A percentile compares a stretch with the other conserved stretches of the same genome.
These are phyloP conservation scores for Blastobotrys muscicola DNA, from an alignment of 805 yeast genomes.

Conservation along the genomic window DNA sequence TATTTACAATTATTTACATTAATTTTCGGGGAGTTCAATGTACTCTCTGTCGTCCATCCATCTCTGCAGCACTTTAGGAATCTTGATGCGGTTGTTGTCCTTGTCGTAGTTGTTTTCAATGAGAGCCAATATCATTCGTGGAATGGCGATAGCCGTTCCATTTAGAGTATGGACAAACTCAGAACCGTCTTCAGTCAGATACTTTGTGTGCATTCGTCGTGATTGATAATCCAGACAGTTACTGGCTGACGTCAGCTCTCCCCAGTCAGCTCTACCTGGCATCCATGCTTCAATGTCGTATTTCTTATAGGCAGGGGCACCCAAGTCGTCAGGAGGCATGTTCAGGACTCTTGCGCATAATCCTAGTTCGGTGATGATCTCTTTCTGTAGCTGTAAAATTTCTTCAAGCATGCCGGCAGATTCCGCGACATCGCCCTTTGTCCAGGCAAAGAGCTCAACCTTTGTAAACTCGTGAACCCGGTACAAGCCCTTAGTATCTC, in stretches of 20 bases:
- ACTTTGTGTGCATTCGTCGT: slow-evolving; percentile 66
- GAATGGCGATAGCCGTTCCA: slow-evolving; percentile 95
- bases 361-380: slow-evolving; percentile 57
- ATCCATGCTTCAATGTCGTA: slow-evolving; percentile 95
- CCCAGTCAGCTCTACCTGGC: slow-evolving; percentile 94
- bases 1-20: no score
- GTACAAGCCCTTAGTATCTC: slow-evolving; percentile 83
- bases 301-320: slow-evolving; percentile 87
- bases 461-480: slow-evolving; percentile 95
- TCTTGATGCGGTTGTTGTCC: slow-evolving; percentile 38
- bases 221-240: slow-evolving; percentile 90
- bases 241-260: slow-evolving; percentile 85
- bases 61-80: slow-evolving; percentile 60
- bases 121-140: slow-evolving; percentile 35
- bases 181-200: slow-evolving; percentile 28
- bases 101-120: slow-evolving; percentile 45
- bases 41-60: slow-evolving; percentile 59
- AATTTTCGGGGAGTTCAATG: slow-evolving; percentile 13
- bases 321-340: slow-evolving; percentile 87
- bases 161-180: slow-evolving; percentile 72
- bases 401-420: slow-evolving; percentile 43
- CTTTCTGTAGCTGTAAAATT: slow-evolving; percentile 54
- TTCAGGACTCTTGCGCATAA: slow-evolving; percentile 70
- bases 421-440: slow-evolving; percentile 22
- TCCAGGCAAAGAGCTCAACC: slow-evolving; percentile 84